Conservation (phyloP, 306 rosid species). For the Cucurbita maxima region DNA sequence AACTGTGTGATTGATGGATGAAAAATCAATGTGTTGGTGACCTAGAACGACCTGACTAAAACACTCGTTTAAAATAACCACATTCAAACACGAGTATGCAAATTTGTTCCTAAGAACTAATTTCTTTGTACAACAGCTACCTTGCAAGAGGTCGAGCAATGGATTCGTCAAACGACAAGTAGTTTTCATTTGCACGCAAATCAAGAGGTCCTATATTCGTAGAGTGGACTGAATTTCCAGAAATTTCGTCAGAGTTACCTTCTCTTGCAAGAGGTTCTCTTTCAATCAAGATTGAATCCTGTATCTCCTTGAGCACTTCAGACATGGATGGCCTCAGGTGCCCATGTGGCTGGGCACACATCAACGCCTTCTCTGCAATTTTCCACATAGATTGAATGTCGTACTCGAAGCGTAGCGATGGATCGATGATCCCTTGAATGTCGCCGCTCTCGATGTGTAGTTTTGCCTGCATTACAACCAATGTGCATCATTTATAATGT, state of each 20-base stretch:
- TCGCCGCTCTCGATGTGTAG: slow-evolving; percentile 85
- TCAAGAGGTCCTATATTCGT: slow-evolving; percentile 50
- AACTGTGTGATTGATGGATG: too few relatives aligned
- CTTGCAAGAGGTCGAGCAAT: slow-evolving; percentile 61
- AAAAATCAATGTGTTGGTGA: too few relatives aligned
- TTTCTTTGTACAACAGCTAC: slow-evolving; percentile 16
- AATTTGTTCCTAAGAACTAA: neutral
- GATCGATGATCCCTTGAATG: slow-evolving; percentile 88
- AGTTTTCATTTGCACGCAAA: slow-evolving; percentile 50
- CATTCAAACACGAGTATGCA: neutral
- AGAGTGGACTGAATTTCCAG: slow-evolving; percentile 53
- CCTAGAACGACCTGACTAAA: too few relatives aligned
- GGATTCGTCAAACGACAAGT: slow-evolving; percentile 62
- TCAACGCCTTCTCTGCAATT: slow-evolving; percentile 92
- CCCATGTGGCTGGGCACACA: slow-evolving; percentile 91
- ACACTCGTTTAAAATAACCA: too few relatives aligned
- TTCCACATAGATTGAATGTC: slow-evolving; percentile 98
- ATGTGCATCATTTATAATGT: neutral
- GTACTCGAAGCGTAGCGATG: slow-evolving; percentile 38
- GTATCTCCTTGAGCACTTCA: slow-evolving; percentile 92
- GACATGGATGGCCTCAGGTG: slow-evolving; percentile 82
- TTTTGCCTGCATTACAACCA: slow-evolving; percentile 49
- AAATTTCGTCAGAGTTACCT: slow-evolving; percentile 55
- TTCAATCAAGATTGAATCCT: slow-evolving; percentile 74
- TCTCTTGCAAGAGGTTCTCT: slow-evolving; percentile 43